A percentile compares a stretch with the other conserved stretches of the same genome.
Evolutionary conservation across 1,284 basidiomycete species (phyloP).

Genomic region (Cryptococcus neoformans): DNA sequence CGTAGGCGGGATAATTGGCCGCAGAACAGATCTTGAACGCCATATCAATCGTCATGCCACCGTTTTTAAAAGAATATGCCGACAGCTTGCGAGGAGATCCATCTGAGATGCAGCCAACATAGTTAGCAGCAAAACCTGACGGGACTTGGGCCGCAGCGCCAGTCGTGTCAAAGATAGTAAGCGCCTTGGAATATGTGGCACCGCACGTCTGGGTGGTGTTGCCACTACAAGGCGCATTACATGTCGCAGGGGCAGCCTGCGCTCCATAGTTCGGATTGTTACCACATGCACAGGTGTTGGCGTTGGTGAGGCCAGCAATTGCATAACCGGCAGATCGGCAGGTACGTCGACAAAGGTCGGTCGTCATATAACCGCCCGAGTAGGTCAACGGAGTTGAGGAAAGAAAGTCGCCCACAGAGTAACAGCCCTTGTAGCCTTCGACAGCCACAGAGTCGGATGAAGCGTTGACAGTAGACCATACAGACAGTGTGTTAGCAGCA

Average conservation of each 20-base stretch:
- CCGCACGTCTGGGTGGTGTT: constrained; percentile 18
- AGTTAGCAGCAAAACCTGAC: constrained; percentile 13
- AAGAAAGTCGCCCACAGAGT: constrained; percentile 11
- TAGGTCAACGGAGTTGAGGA: not conserved
- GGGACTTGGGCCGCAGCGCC: constrained; percentile 13
- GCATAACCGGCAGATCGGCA: constrained; percentile 11
- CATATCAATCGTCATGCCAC: constrained; percentile 14
- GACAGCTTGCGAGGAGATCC: not conserved
- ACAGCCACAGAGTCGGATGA: constrained; percentile 2
- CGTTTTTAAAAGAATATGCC: constrained; percentile 10
- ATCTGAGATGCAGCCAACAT: constrained; percentile 23
- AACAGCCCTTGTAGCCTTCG: constrained; percentile 26
- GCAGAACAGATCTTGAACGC: constrained; percentile 19
- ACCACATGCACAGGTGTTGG: constrained; percentile 27
- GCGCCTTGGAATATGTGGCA: constrained; percentile 1
- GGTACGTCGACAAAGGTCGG: constrained; percentile 11
- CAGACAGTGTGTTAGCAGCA: constrained; percentile 9
- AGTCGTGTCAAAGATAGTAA: constrained; percentile 23
- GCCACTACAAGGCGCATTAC: constrained; percentile 5
- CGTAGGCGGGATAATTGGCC: constrained; percentile 10
- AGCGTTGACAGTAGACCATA: not conserved
- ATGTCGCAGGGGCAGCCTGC: constrained; percentile 6
- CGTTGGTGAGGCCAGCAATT: constrained; percentile 17
- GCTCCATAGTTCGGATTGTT: constrained; percentile 17
- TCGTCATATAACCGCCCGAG: constrained; percentile 6